Base-by-base conservation (phyloP, 148 eudicot species). In the Amaranthus cruentus region DNA sequence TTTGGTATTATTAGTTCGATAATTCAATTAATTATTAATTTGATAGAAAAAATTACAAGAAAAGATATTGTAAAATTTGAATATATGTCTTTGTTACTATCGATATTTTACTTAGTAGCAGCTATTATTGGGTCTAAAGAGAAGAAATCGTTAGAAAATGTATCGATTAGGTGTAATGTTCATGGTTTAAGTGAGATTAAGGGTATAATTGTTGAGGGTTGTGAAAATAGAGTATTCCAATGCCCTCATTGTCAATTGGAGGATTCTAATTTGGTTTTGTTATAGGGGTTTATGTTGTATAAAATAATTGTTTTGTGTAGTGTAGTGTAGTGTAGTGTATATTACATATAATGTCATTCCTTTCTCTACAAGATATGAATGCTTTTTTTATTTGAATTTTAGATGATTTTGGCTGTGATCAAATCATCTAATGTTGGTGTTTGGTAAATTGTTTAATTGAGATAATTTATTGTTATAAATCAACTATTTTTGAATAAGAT, bases 1-100 rank as follows among this genome's bases (percentile, higher is more conserved):
- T 80, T 80, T n/a, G 76, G 82, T 7, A 28, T 80, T n/a, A 28
- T 80, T 54, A 75, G 78, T 62, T 75, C 82, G 9, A 46, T 59
- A 4, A 55, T 80, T 7, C 82, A 80, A 28, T 42, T 80, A 0
- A 14, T 54, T 18, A 38, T 79, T 3, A 70, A 50, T 44, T 13
- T 74, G 18, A 9, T 28, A 47, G n/a, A 55, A 18, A 43, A 47
- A 15, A 0, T 42, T 4, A 43, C 56, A 4, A 64, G 51, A 8
- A 75, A 21, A 21, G 12, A 15, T 50, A 9, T 65, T 14, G 14
- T 79, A 3, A 64, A 75, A 43, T 79, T 75, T 13, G 82, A 79
- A 43, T 79, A 69, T 44, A 28, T 75, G 52, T 70, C 77, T 5
- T 28, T 79, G 18, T 62, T 79, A 68, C 77, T 79, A 8, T 59